Base-by-base conservation (phyloP, 2,329 filamentous ascomycete species). In the Curvularia hawaiiensis region DNA sequence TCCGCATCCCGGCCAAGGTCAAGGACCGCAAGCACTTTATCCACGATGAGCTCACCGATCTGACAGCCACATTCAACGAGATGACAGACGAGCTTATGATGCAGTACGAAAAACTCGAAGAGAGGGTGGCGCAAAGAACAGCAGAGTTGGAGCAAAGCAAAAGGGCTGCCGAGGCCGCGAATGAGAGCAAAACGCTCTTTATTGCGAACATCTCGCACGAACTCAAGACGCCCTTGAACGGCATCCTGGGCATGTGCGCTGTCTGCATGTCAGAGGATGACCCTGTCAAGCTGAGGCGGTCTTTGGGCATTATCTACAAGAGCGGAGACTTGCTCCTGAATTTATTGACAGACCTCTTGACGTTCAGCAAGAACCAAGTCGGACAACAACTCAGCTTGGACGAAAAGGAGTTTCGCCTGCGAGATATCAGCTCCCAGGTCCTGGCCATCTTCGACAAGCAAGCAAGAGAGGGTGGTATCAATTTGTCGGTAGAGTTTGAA, bases 161-260 rank as follows among this genome's bases (percentile, higher is more conserved):
- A 75, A 91, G 92, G 78, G 91, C 92, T 1, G 93, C 93, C 1
- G 93, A 97, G 75, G 90, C 91, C n/a, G 93, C 93, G 3, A 97
- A 97, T 68, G 91, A 97, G 77, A 96, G 91, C 82, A 99, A 99
- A 79, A 98, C 95, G 0, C 82, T 98, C 9, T 98, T 98, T 79
- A 96, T 99, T 62, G 95, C 95, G 18, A 98, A 98, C 68, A 97
- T 98, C 50, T 88, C 84, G 1, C 87, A 90, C 65, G 87, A 98
- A 75, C 82, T 99, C 35, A 96, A 97, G 73, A 99, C 95, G 1
- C 95, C 95, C 0, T 83, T 98, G 56, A 98, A 98, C 71, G 95
- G 94, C 12, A 97, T 98, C 48, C 82, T 99, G 68, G 95, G 95
- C 58, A 95, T 97, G 89, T 93, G 90, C 65, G 90, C 92, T 0